These are phyloP conservation scores for Epichloe scottii DNA, from an alignment of 2,329 filamentous ascomycete genomes.

Conservation along the genomic window DNA sequence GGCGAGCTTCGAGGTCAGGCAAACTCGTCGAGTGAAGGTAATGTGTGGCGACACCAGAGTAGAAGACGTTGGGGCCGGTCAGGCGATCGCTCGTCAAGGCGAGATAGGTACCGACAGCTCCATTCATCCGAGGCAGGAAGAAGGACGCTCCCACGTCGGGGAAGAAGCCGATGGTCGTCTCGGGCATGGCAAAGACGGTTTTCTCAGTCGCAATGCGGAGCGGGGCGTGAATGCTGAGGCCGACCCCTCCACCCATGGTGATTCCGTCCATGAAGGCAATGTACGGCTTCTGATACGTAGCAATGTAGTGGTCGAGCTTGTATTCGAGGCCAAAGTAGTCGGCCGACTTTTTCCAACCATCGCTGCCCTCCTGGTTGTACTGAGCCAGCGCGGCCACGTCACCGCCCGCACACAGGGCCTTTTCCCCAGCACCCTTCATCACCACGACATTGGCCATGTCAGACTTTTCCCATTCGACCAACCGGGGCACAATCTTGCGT, in stretches of 20 bases:
- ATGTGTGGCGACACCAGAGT: conserved; percentile 86
- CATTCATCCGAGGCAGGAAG: conserved; percentile 84
- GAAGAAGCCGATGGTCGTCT: conserved; percentile 97
- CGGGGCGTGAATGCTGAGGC: conserved; percentile 85
- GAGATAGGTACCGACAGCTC: conserved; percentile 78
- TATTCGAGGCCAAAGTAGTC: conserved; percentile 95
- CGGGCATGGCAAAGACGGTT: conserved; percentile 95
- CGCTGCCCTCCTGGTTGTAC: conserved; percentile 53
- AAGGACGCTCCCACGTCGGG: conserved; percentile 95
- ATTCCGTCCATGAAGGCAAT: conserved; percentile 95
- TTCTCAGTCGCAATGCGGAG: conserved; percentile 94
- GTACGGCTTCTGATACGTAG: conserved; percentile 86
- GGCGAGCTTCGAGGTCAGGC: conserved; percentile 65
- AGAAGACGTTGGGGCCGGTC: conserved; percentile 74
- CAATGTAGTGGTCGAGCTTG: conserved; percentile 87
- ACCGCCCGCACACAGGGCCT: conserved; percentile 85
- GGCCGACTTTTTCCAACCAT: conserved; percentile 62
- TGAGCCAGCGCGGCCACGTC: conserved; percentile 72
- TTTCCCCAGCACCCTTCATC: conserved; percentile 77
- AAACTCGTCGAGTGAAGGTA: conserved; percentile 88
- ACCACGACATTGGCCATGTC: conserved; percentile 87
- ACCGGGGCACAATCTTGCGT: conserved; percentile 77
- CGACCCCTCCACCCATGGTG: conserved; percentile 96
- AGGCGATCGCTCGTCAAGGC: conserved; percentile 80
- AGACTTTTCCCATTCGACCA: conserved; percentile 91